Evolutionary conservation across 352 stramenopile species (phyloP).

Genomic region (Lagenidium giganteum): DNA sequence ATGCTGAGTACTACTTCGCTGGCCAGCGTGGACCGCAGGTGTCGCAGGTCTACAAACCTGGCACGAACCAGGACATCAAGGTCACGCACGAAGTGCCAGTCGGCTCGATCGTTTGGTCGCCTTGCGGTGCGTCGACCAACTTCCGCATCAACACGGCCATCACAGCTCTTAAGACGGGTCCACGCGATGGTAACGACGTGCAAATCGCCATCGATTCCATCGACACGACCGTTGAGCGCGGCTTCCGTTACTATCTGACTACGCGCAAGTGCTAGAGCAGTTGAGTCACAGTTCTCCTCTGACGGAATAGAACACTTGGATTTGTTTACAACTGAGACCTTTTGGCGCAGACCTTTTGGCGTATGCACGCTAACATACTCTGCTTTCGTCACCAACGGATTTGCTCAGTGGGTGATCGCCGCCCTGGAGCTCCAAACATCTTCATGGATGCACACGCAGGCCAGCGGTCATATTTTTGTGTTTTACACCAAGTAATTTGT

Average conservation of each 20-base stretch:
- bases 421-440: too few relatives aligned
- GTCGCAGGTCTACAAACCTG: slow-evolving; percentile 22
- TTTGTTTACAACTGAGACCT: too few relatives aligned
- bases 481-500: too few relatives aligned
- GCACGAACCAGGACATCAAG: slow-evolving; percentile 33
- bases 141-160: slow-evolving; percentile 49
- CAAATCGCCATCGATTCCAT: slow-evolving; percentile 48
- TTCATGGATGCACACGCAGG: too few relatives aligned
- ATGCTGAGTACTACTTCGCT: slow-evolving; percentile 53
- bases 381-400: too few relatives aligned
- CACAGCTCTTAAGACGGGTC: slow-evolving; percentile 25
- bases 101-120: slow-evolving; percentile 39
- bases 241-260: slow-evolving; percentile 47
- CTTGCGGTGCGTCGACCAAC: slow-evolving; percentile 38
- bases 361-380: too few relatives aligned
- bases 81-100: slow-evolving; percentile 38
- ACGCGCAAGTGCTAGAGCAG: too few relatives aligned
- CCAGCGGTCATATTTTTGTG: too few relatives aligned
- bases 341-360: too few relatives aligned
- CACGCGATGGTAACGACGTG: slow-evolving; percentile 22
- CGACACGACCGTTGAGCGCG: slow-evolving; percentile 38
- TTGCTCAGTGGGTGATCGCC: too few relatives aligned
- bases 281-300: too few relatives aligned
- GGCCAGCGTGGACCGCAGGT: slow-evolving; percentile 30
- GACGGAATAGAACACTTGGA: too few relatives aligned